Evolutionary conservation across 164 flowering plant genomes (phyloP).

Genomic region (Vitis labrusca): DNA sequence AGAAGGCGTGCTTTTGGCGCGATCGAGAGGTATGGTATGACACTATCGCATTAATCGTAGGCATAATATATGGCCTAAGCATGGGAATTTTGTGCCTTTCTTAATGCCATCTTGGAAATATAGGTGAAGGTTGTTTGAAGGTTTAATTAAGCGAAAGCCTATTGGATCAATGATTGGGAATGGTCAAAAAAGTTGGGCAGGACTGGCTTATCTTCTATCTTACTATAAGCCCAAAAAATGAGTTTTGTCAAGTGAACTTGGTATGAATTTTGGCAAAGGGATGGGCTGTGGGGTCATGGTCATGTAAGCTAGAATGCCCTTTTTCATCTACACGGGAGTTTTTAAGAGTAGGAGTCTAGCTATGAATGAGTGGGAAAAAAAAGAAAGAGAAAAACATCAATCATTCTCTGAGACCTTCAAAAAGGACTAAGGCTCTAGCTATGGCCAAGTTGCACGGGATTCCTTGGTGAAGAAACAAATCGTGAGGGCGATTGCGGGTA

Average conservation of each 20-base stretch:
- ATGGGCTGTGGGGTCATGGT: no score
- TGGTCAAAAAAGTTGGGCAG: neutral
- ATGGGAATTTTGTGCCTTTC: neutral
- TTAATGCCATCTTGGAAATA: neutral
- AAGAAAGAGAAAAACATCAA: neutral
- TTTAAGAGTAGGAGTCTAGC: no score
- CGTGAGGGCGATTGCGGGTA: neutral
- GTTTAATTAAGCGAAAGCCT: neutral
- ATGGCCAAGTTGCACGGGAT: slow-evolving; percentile 7
- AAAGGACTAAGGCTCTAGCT: neutral
- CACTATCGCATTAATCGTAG: neutral
- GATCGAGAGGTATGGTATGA: no score
- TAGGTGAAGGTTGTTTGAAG: neutral
- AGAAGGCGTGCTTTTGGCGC: neutral
- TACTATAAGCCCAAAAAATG: no score
- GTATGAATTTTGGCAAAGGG: no score
- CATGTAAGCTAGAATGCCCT: no score
- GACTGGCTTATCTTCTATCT: neutral
- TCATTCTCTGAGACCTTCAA: neutral
- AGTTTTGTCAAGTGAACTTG: no score
- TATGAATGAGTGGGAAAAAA: neutral
- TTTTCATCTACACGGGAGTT: no score
- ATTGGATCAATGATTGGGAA: slow-evolving; percentile 2
- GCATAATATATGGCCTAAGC: neutral
- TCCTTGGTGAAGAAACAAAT: neutral